Base-by-base conservation (phyloP, 441 rosid genomes). In the Euphorbia celastroides region DNA sequence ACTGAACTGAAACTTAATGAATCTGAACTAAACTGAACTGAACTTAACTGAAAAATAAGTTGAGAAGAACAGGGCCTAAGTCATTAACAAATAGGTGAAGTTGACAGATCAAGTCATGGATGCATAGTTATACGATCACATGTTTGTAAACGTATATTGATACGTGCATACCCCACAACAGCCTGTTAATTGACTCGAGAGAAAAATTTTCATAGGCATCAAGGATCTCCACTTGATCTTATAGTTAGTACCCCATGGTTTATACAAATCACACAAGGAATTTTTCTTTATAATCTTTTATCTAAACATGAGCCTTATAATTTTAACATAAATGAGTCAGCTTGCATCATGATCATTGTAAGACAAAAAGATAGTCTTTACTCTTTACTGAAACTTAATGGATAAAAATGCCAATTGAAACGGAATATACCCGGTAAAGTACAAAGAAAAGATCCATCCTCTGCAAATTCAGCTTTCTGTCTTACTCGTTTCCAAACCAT, bases 401-500 rank as follows among this genome's bases (percentile, higher is more conserved):
- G 48, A 12, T 17, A 42, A 17, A 67, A 36, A 62, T 30, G 42
- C 23, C 41, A 27, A 46, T 23, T 52, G 58, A 31, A 30, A 62
- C 32, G 64, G 69, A 57, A 62, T 70, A 70, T 64, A 89, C 97
- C 94, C 78, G 79, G 82, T 74, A 93, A 81, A 65, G 78, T 65
- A 72, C 77, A 66, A 52, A 83, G 62, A 50, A 68, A 60, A 42
- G 74, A 72, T 76, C 92, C 96, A 82, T 84, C 79, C 72, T 82
- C 90, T 69, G 88, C 74, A 77, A 74, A 72, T 81, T 89, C 95
- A 81, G 95, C 95, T 84, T 83, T 93, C 74, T 81, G 84, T 78
- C 74, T 82, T 74, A 93, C 80, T 66, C 97, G 91, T 69, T 87
- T 81, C 98, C 98, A 90, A 60, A 88, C 95, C 90, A 93, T 73